These are phyloP conservation scores for Coemansia sp. DNA, from an alignment of 192 early-diverging fungal species.

Conservation along the genomic window DNA sequence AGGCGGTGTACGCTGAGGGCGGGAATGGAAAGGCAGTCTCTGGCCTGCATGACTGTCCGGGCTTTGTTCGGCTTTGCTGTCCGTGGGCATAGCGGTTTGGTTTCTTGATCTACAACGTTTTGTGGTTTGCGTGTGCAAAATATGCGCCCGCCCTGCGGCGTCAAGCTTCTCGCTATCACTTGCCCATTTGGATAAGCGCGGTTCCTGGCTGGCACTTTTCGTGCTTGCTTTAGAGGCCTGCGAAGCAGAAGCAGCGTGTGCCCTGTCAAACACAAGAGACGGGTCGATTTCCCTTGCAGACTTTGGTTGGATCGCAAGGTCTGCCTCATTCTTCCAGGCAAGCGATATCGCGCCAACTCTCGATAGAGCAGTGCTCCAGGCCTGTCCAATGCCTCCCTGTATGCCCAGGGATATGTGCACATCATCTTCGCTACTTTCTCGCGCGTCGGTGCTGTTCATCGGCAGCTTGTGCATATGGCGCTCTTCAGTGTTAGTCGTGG, in stretches of 20 bases:
- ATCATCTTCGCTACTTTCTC: conserved; percentile 29
- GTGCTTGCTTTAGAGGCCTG: not conserved
- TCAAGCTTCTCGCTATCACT: not conserved
- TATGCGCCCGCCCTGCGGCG: not conserved
- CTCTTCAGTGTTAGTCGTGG: not conserved
- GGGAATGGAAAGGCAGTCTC: not conserved
- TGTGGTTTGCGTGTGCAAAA: not conserved
- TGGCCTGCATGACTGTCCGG: not conserved
- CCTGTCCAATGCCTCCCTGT: conserved; percentile 25
- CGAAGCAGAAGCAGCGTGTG: conserved; percentile 6
- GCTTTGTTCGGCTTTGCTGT: not conserved
- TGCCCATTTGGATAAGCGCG: not conserved
- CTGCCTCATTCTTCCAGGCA: conserved; percentile 36
- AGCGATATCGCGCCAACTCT: conserved; percentile 44
- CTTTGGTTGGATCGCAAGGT: not conserved
- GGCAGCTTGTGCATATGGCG: not conserved
- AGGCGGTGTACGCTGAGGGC: not conserved
- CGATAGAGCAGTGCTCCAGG: conserved; percentile 34
- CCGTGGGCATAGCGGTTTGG: not conserved
- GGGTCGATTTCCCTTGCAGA: conserved; percentile 14
- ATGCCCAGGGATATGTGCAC: conserved; percentile 47
- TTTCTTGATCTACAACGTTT: not conserved
- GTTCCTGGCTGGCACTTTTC: not conserved
- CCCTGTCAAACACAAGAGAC: conserved; percentile 29
- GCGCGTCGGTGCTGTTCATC: not conserved